These are phyloP conservation scores for Botrytis fabae DNA, from an alignment of 2,329 filamentous ascomycete species.

Conservation along the genomic window DNA sequence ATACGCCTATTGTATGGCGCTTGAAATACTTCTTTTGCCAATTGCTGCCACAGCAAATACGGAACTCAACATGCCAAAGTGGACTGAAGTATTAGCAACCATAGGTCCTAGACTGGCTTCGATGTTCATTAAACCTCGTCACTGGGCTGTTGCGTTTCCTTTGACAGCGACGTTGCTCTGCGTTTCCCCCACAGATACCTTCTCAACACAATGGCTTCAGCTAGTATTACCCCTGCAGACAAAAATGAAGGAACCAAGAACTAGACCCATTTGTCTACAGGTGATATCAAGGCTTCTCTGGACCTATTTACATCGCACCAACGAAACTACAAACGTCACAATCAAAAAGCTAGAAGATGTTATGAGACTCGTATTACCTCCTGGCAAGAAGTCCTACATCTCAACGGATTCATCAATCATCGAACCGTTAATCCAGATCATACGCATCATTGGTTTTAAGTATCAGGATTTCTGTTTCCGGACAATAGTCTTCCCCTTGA, in stretches of 20 bases:
- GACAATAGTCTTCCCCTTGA: constrained; percentile 88
- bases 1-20: constrained; percentile 88
- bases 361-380: constrained; percentile 77
- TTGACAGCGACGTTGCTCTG: constrained; percentile 85
- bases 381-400: constrained; percentile 75
- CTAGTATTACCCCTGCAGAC: constrained; percentile 75
- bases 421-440: constrained; percentile 89
- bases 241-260: constrained; percentile 79
- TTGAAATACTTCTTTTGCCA: constrained; percentile 82
- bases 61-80: constrained; percentile 78
- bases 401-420: constrained; percentile 81
- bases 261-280: constrained; percentile 78
- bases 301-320: constrained; percentile 88
- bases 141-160: constrained; percentile 88
- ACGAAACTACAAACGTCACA: constrained; percentile 67
- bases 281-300: constrained; percentile 88
- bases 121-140: constrained; percentile 86
- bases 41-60: constrained; percentile 78
- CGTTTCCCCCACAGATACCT: constrained; percentile 80
- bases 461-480: constrained; percentile 92
- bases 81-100: constrained; percentile 80
- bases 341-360: constrained; percentile 87
- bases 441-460: constrained; percentile 91
- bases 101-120: constrained; percentile 77
- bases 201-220: constrained; percentile 83